Percentiles rank a stretch among this genome's conserved stretches.
Evolutionary conservation across 805 yeast genomes (phyloP).

Genomic region (Suhomyces vadensis): DNA sequence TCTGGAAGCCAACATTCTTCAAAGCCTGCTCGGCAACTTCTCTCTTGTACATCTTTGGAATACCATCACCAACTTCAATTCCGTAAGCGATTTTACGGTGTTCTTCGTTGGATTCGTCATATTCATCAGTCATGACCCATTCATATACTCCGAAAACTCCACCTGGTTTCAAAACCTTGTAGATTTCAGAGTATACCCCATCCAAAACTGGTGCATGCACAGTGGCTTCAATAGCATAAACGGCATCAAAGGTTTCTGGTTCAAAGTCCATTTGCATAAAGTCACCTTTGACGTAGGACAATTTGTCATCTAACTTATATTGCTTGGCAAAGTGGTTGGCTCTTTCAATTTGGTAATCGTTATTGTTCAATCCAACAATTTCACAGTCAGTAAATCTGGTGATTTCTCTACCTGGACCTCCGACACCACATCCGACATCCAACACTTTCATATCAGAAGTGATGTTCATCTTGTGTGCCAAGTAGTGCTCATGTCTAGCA

Average conservation of each 20-base stretch:
- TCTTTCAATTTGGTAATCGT: constrained; percentile 94
- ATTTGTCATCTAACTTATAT: constrained; percentile 65
- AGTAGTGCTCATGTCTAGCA: constrained; percentile 95
- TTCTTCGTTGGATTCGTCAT: constrained; percentile 81
- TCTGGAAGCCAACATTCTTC: constrained; percentile 81
- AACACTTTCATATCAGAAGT: constrained; percentile 80
- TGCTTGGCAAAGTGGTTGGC: constrained; percentile 78
- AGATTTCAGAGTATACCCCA: constrained; percentile 94
- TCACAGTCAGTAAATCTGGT: constrained; percentile 85
- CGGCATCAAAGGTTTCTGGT: constrained; percentile 89
- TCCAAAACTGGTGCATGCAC: constrained; percentile 96
- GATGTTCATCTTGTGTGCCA: constrained; percentile 84
- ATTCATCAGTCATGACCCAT: constrained; percentile 97
- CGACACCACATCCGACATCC: constrained; percentile 99
- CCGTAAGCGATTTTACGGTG: constrained; percentile 96
- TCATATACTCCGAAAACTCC: constrained; percentile 98
- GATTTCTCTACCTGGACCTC: constrained; percentile 98
- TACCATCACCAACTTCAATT: constrained; percentile 98
- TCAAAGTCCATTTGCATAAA: constrained; percentile 99
- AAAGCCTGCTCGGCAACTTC: constrained; percentile 88
- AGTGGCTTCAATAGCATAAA: constrained; percentile 97
- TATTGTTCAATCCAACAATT: constrained; percentile 90
- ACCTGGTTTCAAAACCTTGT: constrained; percentile 95
- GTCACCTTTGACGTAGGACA: constrained; percentile 92
- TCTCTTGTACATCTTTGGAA: constrained; percentile 90